Evolutionary conservation across 1,139 yeast species (phyloP).

Genomic region (Saccharomyces hybrid): DNA sequence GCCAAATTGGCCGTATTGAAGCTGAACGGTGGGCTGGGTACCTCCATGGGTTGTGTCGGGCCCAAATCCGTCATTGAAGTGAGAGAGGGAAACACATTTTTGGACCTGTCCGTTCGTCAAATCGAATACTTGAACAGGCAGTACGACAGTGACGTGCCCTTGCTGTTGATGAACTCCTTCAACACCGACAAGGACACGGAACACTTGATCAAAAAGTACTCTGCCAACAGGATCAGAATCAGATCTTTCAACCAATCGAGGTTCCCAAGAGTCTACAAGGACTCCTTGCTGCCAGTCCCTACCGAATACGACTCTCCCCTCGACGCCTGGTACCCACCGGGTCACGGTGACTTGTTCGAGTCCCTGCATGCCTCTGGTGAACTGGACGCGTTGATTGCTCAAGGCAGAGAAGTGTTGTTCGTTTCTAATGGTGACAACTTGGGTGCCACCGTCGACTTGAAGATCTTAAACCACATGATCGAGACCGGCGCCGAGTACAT

Average conservation of each 20-base stretch:
- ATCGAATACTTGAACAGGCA: constrained; percentile 91
- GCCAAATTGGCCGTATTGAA: constrained; percentile 88
- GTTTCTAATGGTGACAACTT: constrained; percentile 97
- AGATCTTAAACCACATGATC: constrained; percentile 86
- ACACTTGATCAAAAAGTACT: constrained; percentile 90
- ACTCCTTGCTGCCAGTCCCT: constrained; percentile 92
- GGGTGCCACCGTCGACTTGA: constrained; percentile 95
- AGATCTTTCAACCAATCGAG: constrained; percentile 95
- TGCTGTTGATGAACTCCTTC: constrained; percentile 95
- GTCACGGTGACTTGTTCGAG: constrained; percentile 97
- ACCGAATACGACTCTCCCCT: constrained; percentile 62
- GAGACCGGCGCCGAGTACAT: constrained; percentile 89
- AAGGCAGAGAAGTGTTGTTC: constrained; percentile 90
- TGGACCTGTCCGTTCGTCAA: constrained; percentile 93
- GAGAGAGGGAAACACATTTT: constrained; percentile 94
- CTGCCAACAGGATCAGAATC: constrained; percentile 92
- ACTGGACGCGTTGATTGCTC: constrained; percentile 79
- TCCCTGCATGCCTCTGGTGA: constrained; percentile 85
- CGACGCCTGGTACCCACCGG: constrained; percentile 97
- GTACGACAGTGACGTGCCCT: constrained; percentile 89
- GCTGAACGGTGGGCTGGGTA: constrained; percentile 96
- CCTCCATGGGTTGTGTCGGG: constrained; percentile 99
- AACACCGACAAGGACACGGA: constrained; percentile 96
- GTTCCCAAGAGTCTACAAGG: constrained; percentile 92
- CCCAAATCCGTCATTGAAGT: constrained; percentile 98